Conservation (phyloP, 2,329 filamentous ascomycete species). For the Curvularia spicifera region DNA sequence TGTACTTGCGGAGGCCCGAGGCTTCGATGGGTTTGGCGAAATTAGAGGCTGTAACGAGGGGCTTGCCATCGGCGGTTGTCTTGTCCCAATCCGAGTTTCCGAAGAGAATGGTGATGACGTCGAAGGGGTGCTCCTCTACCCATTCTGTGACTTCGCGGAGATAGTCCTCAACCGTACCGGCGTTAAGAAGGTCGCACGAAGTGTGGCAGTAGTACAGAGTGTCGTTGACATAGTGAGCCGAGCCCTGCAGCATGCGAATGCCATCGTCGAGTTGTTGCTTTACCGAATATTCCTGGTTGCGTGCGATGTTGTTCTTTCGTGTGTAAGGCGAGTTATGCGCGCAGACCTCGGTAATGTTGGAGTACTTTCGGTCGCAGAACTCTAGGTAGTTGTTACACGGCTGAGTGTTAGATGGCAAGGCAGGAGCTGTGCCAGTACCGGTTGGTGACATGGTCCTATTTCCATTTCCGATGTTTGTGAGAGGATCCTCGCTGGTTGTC, state of each 20-base stretch:
- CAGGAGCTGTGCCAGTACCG: conserved; percentile 32
- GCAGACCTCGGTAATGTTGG: conserved; percentile 52
- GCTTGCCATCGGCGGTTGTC: conserved; percentile 36
- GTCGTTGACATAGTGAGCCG: conserved; percentile 64
- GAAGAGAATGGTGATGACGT: conserved; percentile 86
- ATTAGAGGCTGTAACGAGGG: conserved; percentile 65
- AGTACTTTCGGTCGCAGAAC: conserved; percentile 49
- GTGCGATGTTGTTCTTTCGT: conserved; percentile 42
- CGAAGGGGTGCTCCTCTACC: conserved; percentile 80
- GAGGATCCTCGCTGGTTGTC: conserved; percentile 24
- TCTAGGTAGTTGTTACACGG: conserved; percentile 53
- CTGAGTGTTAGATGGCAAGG: conserved; percentile 49
- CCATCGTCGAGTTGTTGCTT: conserved; percentile 51
- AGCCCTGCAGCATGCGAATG: conserved; percentile 61
- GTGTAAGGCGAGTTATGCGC: conserved; percentile 52
- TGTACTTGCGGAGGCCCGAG: conserved; percentile 74
- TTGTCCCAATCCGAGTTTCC: conserved; percentile 69
- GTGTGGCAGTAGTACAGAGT: conserved; percentile 85
- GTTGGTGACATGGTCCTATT: conserved; percentile 37
- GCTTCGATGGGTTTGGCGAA: conserved; percentile 74
- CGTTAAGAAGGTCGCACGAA: conserved; percentile 82
- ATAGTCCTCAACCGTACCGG: conserved; percentile 78
- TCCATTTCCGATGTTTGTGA: conserved; percentile 37
- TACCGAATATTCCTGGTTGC: conserved; percentile 48
- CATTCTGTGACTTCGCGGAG: conserved; percentile 73